Evolutionary conservation across 306 rosid genomes (phyloP), one percentile per base, ranked within the genome.

Genomic region (Sophora flavescens): DNA sequence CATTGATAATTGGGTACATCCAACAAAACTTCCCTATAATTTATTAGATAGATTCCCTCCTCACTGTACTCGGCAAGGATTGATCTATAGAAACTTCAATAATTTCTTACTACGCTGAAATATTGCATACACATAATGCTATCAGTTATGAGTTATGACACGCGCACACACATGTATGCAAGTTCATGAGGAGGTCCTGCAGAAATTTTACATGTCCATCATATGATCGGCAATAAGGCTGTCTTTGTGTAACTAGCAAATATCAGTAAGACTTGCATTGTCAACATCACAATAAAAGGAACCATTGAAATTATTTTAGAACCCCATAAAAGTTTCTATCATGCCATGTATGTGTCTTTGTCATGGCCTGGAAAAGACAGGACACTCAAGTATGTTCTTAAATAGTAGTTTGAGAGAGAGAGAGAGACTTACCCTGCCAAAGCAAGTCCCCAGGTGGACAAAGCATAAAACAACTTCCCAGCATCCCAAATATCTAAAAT

Each of bases 371-470:
- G 39, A 60, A 59, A 63, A 74, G 35, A 38, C 45, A 26, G 72
- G 51, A 45, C 11, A 68, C 12, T 50, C 0, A 48, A n/a, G 41
- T 6, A 12, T 58, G 70, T 58, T 56, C 72, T 59, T 14, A 51
- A 50, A 18, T 68, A 62, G 48, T 57, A 56, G 69, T 53, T 62
- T 54, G 44, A 62, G 44, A 28, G 72, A 75, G 81, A 69, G 70
- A 17, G 74, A 63, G 74, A 38, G 82, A 41, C 45, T 79, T 80
- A 95, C 97, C 97, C 97, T 0, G 89, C 84, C 75, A 95, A 87
- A 78, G 99, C 91, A 83, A 95, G 97, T 77, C 99, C 99, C 99
- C 99, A 95, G 38, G 97, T 90, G 84, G 97, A 84, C 30, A 95
- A 79, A 44, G 96, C 45, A 83, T 92, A 95, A 66, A 95, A 91